A percentile compares a stretch with the other conserved stretches of the same genome.
phyloP scores from a whole-genome alignment of 306 rosid genomes.

The Sindora glabra region DNA sequence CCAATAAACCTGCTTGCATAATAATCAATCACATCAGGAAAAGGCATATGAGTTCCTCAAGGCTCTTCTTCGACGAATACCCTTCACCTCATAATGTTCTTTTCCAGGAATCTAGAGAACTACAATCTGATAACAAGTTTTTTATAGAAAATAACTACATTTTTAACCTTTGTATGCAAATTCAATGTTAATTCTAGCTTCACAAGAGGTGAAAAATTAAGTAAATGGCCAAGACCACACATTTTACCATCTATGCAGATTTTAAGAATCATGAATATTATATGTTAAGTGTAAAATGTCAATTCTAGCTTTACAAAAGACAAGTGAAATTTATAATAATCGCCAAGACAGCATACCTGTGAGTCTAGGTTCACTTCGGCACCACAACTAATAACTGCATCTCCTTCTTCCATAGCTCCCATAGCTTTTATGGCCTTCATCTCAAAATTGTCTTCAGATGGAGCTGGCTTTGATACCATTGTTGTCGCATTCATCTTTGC shows the following conservation, averaged over 20 bases:
- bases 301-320: background rate
- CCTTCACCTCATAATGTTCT: background rate
- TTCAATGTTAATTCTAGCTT: too few relatives aligned
- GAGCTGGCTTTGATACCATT: slow-evolving; percentile 71
- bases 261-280: background rate
- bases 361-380: slow-evolving; percentile 93
- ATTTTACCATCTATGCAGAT: too few relatives aligned
- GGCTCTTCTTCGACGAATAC: background rate
- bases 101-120: background rate
- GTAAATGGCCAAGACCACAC: too few relatives aligned
- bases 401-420: slow-evolving; percentile 98
- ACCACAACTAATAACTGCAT: slow-evolving; percentile 83
- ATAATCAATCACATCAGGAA: background rate
- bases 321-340: background rate
- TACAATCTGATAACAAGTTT: too few relatives aligned
- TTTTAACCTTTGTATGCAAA: too few relatives aligned
- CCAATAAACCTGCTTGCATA: slow-evolving; percentile 80
- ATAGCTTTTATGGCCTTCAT: slow-evolving; percentile 81
- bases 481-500: slow-evolving; percentile 69
- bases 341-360: slow-evolving; percentile 45
- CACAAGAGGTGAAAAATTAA: too few relatives aligned
- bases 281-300: background rate
- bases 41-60: background rate
- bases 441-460: slow-evolving; percentile 78
- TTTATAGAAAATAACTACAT: too few relatives aligned